Evolutionary conservation across 305 asterid species (phyloP), one percentile per base, ranked within the genome.

Genomic region (Petunia hybrid): DNA sequence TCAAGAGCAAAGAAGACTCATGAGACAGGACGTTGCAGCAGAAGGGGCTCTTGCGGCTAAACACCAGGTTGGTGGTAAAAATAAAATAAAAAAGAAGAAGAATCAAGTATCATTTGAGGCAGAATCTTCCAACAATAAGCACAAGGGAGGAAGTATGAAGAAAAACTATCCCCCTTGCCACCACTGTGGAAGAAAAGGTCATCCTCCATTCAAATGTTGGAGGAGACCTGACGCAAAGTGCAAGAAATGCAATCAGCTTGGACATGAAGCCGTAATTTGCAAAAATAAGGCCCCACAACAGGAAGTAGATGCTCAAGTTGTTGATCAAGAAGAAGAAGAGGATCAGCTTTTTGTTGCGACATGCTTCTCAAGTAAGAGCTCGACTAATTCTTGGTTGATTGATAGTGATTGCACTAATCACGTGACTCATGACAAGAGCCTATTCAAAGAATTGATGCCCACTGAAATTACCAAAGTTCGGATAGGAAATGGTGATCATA

Each of bases 211-310:
- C 6, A 85, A 77, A 12, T 79, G 68, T 0, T 79, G 78, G 57
- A 51, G 39, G 36, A 80, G 81, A 64, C 79, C 65, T 1, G 45
- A 82, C 69, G 81, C 56, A 8, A 40, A 80, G 41, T 82, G 84
- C 43, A 36, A 2, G 45, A 85, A 79, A 16, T 80, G 83, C 41
- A 43, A 48, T 51, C 76, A 81, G 2, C 56, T 79, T 35, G 57
- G 78, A 35, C 83, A 79, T 79, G 67, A 81, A 3, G 42, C 4
- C 4, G 43, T 35, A 1, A 65, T 68, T 36, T 78, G 78, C 14
- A 79, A 22, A 22, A 22, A 13, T 10, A 74, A 53, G n/a, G 3
- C 9, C 55, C 61, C 31, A 22, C 31, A 22, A 22, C 31, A 22
- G 31, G 31, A 22, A 22, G 31, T 22, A 22, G 31, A 22, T 22